A percentile compares a stretch with the other conserved stretches of the same genome.
Evolutionary conservation across 2,329 filamentous ascomycete species (phyloP).

Genomic region (Botryotinia globosa): DNA sequence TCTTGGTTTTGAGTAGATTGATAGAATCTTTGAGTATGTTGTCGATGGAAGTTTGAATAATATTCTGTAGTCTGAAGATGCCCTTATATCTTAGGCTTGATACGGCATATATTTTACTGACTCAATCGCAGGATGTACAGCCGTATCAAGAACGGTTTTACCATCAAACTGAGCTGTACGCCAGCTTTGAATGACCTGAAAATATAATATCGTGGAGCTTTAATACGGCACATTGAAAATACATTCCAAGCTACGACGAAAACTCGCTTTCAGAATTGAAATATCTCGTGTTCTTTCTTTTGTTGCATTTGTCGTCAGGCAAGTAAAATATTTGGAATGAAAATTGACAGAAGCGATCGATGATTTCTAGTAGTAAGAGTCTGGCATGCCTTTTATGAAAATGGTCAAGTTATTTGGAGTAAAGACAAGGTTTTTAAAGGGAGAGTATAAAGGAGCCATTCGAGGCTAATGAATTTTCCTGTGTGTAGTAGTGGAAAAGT

Average conservation of each 20-base stretch:
- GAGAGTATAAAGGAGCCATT: neutral
- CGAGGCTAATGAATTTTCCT: neutral
- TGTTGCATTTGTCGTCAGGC: neutral
- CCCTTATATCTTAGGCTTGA: neutral
- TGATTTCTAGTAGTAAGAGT: too few species aligned
- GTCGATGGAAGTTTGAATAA: neutral
- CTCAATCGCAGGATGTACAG: neutral
- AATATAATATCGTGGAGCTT: neutral
- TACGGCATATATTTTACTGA: neutral
- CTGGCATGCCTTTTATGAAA: too few species aligned
- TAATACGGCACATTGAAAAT: neutral
- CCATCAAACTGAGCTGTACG: neutral
- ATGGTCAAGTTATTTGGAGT: too few species aligned
- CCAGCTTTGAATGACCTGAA: neutral
- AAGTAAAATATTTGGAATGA: neutral
- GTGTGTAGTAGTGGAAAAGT: neutral
- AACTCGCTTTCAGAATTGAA: neutral
- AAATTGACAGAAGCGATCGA: too few species aligned
- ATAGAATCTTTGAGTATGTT: neutral
- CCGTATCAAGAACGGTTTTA: neutral
- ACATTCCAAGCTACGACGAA: neutral
- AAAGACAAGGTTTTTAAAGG: neutral
- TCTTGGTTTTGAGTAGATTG: neutral
- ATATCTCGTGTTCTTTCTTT: neutral
- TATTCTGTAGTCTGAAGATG: neutral